Base-by-base conservation (phyloP, 352 stramenopile species). In the Pythium plurisporium region DNA sequence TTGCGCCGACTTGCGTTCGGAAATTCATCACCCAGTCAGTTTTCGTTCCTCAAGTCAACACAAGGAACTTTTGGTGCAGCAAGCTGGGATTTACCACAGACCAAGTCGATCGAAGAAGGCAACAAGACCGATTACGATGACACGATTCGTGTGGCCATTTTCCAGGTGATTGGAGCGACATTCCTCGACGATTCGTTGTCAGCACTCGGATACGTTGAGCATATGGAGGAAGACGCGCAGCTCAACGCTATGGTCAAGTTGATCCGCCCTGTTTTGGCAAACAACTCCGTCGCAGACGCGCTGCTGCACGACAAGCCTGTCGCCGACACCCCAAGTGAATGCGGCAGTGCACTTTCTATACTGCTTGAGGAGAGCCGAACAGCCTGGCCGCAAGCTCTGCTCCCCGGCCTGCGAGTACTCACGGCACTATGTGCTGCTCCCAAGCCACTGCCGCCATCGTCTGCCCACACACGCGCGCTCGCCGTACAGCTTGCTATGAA, bases 201-300 rank as follows among this genome's bases (percentile, higher is more conserved):
- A 4, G 69, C 66, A 19, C 47, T 89, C 37, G 73, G 76, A 4
- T 89, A 82, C 43, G 66, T 84, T 29, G 71, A 87, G 14, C 72
- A 72, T 17, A 48, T 84, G 1, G 67, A 78, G 14, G 59, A 65
- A 12, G 43, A 57, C 1, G 68, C 73, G 27, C 70, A 87, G 33
- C 48, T 89, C 27, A 69, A 86, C 37, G 76, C 73, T 3, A 89
- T 89, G 77, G 73, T 80, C 17, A 83, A 80, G 41, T 77, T 89
- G 25, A 68, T 87, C 10, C 47, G 73, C 3, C 76, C 79, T 33
- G 69, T 77, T 46, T 59, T 87, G 2, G 69, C 67, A 10, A 80
- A 68, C n/a, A 30, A 55, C 9, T 26, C 49, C 1, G 73, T 89
- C 34, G 73, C 77, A 1, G 50, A 73, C 7, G 67, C 70, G 1